Percentiles rank a stretch among this genome's conserved stretches.
Conservation (phyloP, 2,329 filamentous ascomycete genomes). For the Botrytis porri region DNA sequence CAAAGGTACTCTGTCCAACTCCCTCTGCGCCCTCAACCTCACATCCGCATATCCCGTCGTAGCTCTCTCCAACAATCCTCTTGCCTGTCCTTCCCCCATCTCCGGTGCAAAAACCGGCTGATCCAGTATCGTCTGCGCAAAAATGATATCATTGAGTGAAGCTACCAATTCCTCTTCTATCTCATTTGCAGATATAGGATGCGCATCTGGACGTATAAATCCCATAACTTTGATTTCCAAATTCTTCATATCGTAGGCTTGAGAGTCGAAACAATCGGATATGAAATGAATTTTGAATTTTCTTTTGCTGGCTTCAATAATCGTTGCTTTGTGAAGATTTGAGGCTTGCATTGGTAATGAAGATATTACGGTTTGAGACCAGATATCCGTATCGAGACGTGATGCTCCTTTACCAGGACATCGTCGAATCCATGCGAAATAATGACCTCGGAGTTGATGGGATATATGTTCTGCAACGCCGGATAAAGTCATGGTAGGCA, state of each 20-base stretch:
- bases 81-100: conserved; percentile 39
- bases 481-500: conserved; percentile 54
- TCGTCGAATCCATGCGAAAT: conserved; percentile 59
- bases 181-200: conserved; percentile 46
- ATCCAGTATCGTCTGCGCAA: conserved; percentile 40
- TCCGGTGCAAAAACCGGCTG: conserved; percentile 42
- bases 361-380: conserved; percentile 59
- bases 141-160: conserved; percentile 41
- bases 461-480: conserved; percentile 52
- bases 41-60: conserved; percentile 48
- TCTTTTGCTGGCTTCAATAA: conserved; percentile 47
- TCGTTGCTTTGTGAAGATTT: conserved; percentile 22
- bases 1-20: conserved; percentile 56
- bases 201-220: conserved; percentile 47
- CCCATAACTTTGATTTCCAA: conserved; percentile 60
- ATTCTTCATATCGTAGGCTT: conserved; percentile 43
- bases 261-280: conserved; percentile 46
- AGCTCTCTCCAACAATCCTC: conserved; percentile 39
- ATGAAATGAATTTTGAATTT: conserved; percentile 54
- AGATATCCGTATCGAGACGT: conserved; percentile 41
- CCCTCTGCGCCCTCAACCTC: conserved; percentile 50
- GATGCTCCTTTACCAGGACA: conserved; percentile 22
- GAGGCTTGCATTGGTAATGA: conserved; percentile 50
- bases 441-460: conserved; percentile 57
- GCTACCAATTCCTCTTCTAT: conserved; percentile 40